phyloP scores from a whole-genome alignment of 2,329 filamentous ascomycete species.

The Curvularia sp. region DNA sequence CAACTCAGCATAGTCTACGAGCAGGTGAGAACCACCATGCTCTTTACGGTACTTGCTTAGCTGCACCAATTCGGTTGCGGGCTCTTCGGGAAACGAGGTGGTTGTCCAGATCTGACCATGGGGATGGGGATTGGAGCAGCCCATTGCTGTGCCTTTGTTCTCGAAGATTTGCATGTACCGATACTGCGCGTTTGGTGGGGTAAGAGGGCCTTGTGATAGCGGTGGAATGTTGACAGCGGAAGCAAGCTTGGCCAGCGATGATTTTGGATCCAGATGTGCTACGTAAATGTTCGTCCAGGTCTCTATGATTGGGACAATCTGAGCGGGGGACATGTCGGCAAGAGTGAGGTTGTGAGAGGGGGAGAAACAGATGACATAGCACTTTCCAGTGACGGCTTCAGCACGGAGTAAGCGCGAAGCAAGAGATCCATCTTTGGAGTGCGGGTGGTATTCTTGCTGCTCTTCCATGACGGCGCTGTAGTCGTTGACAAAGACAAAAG shows the following conservation, averaged over 20 bases:
- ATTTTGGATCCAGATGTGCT: constrained; percentile 76
- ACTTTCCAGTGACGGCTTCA: constrained; percentile 89
- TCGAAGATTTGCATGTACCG: constrained; percentile 99
- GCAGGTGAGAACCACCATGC: constrained; percentile 75
- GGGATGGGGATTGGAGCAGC: constrained; percentile 97
- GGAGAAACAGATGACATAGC: constrained; percentile 96
- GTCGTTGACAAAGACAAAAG: constrained; percentile 96
- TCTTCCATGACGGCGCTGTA: constrained; percentile 96
- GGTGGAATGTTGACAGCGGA: constrained; percentile 59
- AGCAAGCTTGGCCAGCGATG: constrained; percentile 63
- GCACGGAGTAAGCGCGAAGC: constrained; percentile 80
- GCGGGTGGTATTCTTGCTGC: constrained; percentile 76
- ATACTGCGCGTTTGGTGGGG: constrained; percentile 75
- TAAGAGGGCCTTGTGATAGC: constrained; percentile 53
- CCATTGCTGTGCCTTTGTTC: constrained; percentile 98
- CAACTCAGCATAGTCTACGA: constrained; percentile 85
- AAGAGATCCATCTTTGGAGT: constrained; percentile 62
- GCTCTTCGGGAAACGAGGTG: constrained; percentile 88
- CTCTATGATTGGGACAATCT: constrained; percentile 83
- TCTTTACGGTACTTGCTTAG: constrained; percentile 78
- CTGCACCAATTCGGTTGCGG: constrained; percentile 77
- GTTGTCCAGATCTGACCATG: constrained; percentile 98
- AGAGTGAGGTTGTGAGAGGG: constrained; percentile 89
- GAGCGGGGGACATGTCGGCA: constrained; percentile 78
- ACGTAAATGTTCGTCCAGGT: constrained; percentile 94